Percentiles rank a stretch among this genome's conserved stretches.
phyloP scores from a whole-genome alignment of 2,329 filamentous ascomycete genomes.

The Byssochlamys sp. region DNA sequence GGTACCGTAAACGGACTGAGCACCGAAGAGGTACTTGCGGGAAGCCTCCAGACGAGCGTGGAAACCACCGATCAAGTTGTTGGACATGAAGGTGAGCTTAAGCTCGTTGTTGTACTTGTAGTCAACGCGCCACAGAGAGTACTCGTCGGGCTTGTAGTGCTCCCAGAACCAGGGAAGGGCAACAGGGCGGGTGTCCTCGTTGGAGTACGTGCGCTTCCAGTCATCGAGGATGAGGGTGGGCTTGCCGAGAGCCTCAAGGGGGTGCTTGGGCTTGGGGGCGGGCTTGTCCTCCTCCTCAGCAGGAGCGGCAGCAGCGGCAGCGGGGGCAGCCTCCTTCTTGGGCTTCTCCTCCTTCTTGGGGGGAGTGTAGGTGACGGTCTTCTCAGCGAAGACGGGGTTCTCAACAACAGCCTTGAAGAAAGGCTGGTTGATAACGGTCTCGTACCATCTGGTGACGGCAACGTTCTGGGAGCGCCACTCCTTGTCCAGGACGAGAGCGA shows the following conservation, averaged over 20 bases:
- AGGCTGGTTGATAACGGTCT: conserved; percentile 84
- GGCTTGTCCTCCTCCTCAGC: conserved; percentile 54
- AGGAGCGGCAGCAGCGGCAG: conserved; percentile 47
- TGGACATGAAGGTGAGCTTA: conserved; percentile 95
- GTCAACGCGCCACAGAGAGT: conserved; percentile 84
- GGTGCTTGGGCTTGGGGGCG: conserved; percentile 90
- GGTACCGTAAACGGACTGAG: conserved; percentile 75
- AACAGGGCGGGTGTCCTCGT: conserved; percentile 70
- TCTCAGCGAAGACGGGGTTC: conserved; percentile 70
- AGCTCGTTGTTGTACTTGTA: conserved; percentile 99
- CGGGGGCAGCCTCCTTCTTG: conserved; percentile 63
- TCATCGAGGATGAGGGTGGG: conserved; percentile 80
- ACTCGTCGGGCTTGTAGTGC: conserved; percentile 86
- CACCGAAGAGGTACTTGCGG: conserved; percentile 96
- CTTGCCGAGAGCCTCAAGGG: conserved; percentile 72
- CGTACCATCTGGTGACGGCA: conserved; percentile 84
- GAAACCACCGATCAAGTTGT: conserved; percentile 96
- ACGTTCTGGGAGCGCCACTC: conserved; percentile 74
- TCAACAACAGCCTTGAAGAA: conserved; percentile 74
- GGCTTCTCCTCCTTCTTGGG: conserved; percentile 60
- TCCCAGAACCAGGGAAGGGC: conserved; percentile 98
- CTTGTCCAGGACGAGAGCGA: conserved; percentile 91
- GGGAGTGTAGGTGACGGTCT: conserved; percentile 61
- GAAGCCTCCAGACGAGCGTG: conserved; percentile 92
- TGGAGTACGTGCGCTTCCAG: conserved; percentile 98